Evolutionary conservation across 768 basidiomycete genomes (phyloP), one percentile per base, ranked within the genome.

Genomic region (Coprinellus aureogranulatus): DNA sequence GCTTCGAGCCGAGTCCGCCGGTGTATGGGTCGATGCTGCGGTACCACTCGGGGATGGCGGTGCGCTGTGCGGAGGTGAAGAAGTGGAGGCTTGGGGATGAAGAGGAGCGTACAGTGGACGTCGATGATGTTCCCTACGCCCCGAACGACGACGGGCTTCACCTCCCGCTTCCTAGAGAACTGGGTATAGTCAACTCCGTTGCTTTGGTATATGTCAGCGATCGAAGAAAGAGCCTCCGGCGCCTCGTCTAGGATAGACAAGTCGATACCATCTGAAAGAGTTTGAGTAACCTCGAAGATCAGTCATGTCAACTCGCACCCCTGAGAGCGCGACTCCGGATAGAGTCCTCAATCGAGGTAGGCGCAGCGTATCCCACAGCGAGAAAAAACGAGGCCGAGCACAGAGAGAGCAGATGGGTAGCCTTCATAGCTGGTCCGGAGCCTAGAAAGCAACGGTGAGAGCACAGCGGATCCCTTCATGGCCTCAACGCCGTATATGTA

Each of bases 11-110:
- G 18, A 9, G 9, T 18, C 65, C 68, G 31, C 69, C 71, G 4
- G 65, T 63, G 26, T 54, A 55, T 9, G 71, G 72, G 25, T 68
- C 68, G 26, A 74, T 53, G 0, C 54, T 39, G 47, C 68, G 62
- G 58, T 72, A 74, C 71, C 72, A 74, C 22, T 52, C 57, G 20
- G 57, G 57, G 3, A 44, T 40, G 4, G 57, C 57, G 25, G n/a
- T 58, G 57, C 5, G 57, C 57, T 58, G 25, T 26, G n/a, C n/a
- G n/a, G n/a, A n/a, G n/a, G n/a, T n/a, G n/a, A n/a, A 52, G 27
- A 18, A 46, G 23, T 28, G 34, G 48, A n/a, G n/a, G n/a, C n/a
- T n/a, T n/a, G n/a, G n/a, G n/a, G n/a, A n/a, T n/a, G 12, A 44
- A 18, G 45, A 11, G 10, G 28, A 14, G 8, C 16, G 27, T 23